These are phyloP conservation scores for Xylariaceae sp. DNA, from an alignment of 2,329 filamentous ascomycete genomes.

Conservation along the genomic window DNA sequence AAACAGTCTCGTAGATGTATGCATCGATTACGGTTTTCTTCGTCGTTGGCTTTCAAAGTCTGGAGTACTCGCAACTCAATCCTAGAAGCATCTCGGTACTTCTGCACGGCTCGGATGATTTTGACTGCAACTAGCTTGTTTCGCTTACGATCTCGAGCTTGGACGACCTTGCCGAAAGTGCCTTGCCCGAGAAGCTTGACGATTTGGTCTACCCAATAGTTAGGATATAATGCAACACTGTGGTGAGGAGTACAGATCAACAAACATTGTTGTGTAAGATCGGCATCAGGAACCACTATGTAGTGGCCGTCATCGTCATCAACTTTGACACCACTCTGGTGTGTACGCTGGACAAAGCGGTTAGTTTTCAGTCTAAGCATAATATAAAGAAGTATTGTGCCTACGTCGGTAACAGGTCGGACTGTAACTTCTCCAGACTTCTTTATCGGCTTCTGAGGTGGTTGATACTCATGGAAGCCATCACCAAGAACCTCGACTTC, in stretches of 20 bases:
- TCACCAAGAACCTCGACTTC: slow-evolving; percentile 75
- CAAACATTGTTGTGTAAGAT: slow-evolving; percentile 89
- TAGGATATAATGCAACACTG: slow-evolving; percentile 18
- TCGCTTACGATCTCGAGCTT: slow-evolving; percentile 80
- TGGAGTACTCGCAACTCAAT: slow-evolving; percentile 94
- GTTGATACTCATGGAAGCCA: slow-evolving; percentile 79
- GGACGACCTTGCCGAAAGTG: slow-evolving; percentile 97
- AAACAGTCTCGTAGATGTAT: slow-evolving; percentile 97
- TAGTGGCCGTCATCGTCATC: slow-evolving; percentile 98
- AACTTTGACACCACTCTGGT: slow-evolving; percentile 70
- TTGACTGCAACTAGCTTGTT: slow-evolving; percentile 90
- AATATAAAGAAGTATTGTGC: slow-evolving; percentile 41
- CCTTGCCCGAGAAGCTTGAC: slow-evolving; percentile 90
- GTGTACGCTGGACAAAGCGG: slow-evolving; percentile 29
- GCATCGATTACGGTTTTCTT: slow-evolving; percentile 90
- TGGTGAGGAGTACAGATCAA: slow-evolving; percentile 31
- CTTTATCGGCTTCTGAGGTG: slow-evolving; percentile 85
- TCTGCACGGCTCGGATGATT: slow-evolving; percentile 97
- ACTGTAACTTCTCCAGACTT: slow-evolving; percentile 83
- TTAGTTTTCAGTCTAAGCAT: slow-evolving; percentile 11
- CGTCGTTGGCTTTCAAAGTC: slow-evolving; percentile 89
- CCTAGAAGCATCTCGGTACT: slow-evolving; percentile 93
- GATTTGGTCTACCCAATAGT: slow-evolving; percentile 72
- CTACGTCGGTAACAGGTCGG: slow-evolving; percentile 67
- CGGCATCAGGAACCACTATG: slow-evolving; percentile 85